Base-by-base conservation (phyloP, 2,329 filamentous ascomycete genomes). In the Cytospora piceicola region DNA sequence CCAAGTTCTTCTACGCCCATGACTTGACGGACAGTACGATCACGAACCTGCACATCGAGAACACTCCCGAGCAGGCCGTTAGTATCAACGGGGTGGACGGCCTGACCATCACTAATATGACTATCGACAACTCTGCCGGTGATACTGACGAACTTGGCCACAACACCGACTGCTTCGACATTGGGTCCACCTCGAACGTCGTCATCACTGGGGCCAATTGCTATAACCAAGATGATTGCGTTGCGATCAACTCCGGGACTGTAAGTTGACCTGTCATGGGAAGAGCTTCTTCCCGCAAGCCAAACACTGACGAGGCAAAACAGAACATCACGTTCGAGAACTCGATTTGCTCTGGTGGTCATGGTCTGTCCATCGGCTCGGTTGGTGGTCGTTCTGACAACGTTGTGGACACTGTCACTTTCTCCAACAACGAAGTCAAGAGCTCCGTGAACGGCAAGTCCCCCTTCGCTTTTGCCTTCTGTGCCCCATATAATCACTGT, bases 211-310 rank as follows among this genome's bases (percentile, higher is more conserved):
- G 80, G 56, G 82, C 83, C 22, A 79, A 77, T 58, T 77, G 86
- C 67, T 78, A 83, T 72, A 87, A 87, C 77, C 85, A 87, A 74
- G 85, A 87, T 67, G 85, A 87, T 70, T 87, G 84, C 69, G 74
- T 87, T n/a, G 85, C 84, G 46, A 76, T 87, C 71, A 87, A 86
- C 76, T 85, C 82, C 2, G 84, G 84, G 58, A 80, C 67, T 39
- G 63, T 65, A 34, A 55, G 63, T 49, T 8, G 0, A 39, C 24
- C 20, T 36, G 2, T 14, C 34, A 3, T 36, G 11, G 3, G 14
- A 12, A 22, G 6, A 20, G 15, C 11, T 4, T 7, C 6, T 20
- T 20, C 9, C 9, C 17, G 3, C 12, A 27, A 15, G 42, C 20
- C 12, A 39, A 30, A n/a, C 12, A 39, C 39, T 63, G 29, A 63